A percentile compares a stretch with the other conserved stretches of the same genome.
These are phyloP conservation scores for Alternaria sp. DNA, from an alignment of 2,329 filamentous ascomycete species.

Conservation along the genomic window DNA sequence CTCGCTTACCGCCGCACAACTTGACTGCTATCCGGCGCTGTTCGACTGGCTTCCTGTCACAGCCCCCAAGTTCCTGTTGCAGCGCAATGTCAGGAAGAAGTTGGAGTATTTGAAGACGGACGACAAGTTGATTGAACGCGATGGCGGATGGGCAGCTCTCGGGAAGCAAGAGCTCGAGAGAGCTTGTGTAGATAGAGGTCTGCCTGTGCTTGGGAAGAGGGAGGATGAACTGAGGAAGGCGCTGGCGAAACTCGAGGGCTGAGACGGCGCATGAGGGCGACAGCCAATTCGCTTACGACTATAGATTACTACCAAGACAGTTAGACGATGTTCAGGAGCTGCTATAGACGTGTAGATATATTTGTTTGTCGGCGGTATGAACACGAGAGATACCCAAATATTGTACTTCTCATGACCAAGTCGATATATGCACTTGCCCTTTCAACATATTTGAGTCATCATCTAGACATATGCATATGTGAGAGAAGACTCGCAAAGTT, in stretches of 20 bases:
- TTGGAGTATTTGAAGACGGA: slow-evolving; percentile 72
- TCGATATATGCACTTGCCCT: not conserved
- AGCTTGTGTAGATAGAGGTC: slow-evolving; percentile 67
- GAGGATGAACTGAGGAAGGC: slow-evolving; percentile 36
- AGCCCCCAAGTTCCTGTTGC: slow-evolving; percentile 58
- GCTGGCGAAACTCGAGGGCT: slow-evolving; percentile 11
- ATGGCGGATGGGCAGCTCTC: slow-evolving; percentile 67
- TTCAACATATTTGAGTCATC: not conserved
- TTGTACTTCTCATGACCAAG: not conserved
- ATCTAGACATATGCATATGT: not conserved
- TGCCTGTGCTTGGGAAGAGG: slow-evolving; percentile 34
- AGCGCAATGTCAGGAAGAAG: slow-evolving; percentile 58
- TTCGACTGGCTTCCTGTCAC: slow-evolving; percentile 53
- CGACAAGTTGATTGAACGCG: slow-evolving; percentile 69
- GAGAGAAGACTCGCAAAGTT: not conserved
- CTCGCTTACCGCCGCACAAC: slow-evolving; percentile 21
- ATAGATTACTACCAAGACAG: not conserved
- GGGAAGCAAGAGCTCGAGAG: slow-evolving; percentile 69
- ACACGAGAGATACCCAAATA: not conserved
- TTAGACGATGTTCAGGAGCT: not conserved
- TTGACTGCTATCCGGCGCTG: slow-evolving; percentile 30
- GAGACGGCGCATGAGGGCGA: not conserved
- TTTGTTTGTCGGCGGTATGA: not conserved
- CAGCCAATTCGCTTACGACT: not conserved
- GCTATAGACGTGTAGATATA: not conserved